phyloP scores from a whole-genome alignment of 1,139 yeast genomes.

The Pichia kudriavzevii region DNA sequence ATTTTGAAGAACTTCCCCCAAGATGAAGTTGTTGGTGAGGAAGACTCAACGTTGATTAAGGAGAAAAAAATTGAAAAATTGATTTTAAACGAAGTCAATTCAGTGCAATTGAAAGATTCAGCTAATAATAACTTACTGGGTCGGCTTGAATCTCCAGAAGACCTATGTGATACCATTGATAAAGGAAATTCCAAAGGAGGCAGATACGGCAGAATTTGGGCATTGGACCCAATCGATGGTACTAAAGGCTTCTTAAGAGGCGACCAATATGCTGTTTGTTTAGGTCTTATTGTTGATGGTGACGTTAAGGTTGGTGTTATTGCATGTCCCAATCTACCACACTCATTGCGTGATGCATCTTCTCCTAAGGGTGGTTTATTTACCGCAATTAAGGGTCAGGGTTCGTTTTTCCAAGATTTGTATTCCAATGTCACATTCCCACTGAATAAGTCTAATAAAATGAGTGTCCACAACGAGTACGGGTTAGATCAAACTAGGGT shows the following conservation, averaged over 20 bases:
- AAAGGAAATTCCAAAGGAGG: conserved; percentile 78
- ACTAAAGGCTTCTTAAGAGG: conserved; percentile 95
- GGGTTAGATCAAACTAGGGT: conserved; percentile 51
- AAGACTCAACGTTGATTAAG: conserved; percentile 64
- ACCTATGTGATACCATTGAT: conserved; percentile 64
- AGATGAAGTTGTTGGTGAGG: conserved; percentile 92
- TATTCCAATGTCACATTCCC: conserved; percentile 32
- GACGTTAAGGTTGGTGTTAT: conserved; percentile 82
- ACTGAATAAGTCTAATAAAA: conserved; percentile 29
- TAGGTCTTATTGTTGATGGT: conserved; percentile 83
- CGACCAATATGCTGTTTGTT: conserved; percentile 94
- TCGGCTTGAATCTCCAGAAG: conserved; percentile 36
- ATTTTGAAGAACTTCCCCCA: conserved; percentile 68
- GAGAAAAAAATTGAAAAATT: conserved; percentile 37
- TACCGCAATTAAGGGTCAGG: conserved; percentile 67
- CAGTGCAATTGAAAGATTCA: conserved; percentile 35
- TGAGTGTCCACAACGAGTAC: conserved; percentile 38
- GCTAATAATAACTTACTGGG: conserved; percentile 31
- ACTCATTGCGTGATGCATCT: conserved; percentile 33
- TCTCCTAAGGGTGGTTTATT: conserved; percentile 56
- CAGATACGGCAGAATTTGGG: conserved; percentile 80
- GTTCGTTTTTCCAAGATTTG: conserved; percentile 56
- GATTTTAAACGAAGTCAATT: conserved; percentile 43
- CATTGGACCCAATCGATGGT: conserved; percentile 96
- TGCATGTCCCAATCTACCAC: conserved; percentile 89